phyloP scores from a whole-genome alignment of 305 asterid genomes.

The Fraxinus nigra region DNA sequence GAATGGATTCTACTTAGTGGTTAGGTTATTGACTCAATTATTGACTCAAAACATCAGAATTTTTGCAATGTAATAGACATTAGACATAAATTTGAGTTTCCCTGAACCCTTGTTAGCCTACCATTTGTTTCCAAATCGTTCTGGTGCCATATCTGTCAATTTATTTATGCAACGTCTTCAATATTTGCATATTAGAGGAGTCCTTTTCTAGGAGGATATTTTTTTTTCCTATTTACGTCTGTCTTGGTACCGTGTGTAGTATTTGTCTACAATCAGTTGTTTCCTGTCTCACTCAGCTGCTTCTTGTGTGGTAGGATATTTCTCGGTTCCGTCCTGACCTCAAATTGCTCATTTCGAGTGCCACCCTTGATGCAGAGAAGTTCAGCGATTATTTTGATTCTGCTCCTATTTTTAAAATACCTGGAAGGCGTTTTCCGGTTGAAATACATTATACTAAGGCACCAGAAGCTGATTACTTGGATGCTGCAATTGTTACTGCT shows the following conservation, averaged over 20 bases:
- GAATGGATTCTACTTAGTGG: not conserved
- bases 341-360: conserved; percentile 89
- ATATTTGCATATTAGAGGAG: not conserved
- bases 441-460: conserved; percentile 87
- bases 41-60: not conserved
- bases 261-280: not conserved
- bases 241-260: not conserved
- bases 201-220: not conserved
- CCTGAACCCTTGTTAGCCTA: not conserved
- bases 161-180: not conserved
- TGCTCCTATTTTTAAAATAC: conserved; percentile 92
- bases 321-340: conserved; percentile 84
- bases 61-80: not conserved
- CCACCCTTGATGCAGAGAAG: conserved; percentile 91
- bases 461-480: conserved; percentile 94
- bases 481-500: conserved; percentile 88
- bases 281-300: conserved; percentile 14
- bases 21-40: not conserved
- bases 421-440: conserved; percentile 93
- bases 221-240: not conserved
- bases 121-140: not conserved
- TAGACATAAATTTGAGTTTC: not conserved
- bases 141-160: not conserved
- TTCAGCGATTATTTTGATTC: conserved; percentile 91
- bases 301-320: conserved; percentile 47